A percentile compares a stretch with the other conserved stretches of the same genome.
phyloP scores from a whole-genome alignment of 2,329 filamentous ascomycete species.

The Emergomyces pasteurianus region DNA sequence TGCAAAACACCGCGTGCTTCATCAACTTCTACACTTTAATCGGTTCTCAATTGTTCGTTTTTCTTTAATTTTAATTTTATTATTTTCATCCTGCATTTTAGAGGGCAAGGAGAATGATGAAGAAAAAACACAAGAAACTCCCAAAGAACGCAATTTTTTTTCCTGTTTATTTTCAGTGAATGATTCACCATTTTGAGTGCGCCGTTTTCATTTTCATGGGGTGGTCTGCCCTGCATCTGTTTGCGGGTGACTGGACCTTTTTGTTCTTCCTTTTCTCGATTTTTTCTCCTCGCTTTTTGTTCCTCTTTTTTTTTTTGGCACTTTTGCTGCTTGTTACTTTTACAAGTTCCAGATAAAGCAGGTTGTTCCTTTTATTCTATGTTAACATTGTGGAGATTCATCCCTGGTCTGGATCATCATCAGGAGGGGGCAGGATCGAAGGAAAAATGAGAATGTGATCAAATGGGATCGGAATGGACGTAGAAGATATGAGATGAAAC shows the following conservation, averaged over 20 bases:
- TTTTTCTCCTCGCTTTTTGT: neutral
- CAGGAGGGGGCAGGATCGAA: too few relatives aligned
- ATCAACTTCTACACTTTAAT: neutral
- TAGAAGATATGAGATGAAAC: too few relatives aligned
- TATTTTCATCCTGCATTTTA: neutral
- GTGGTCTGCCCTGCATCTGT: neutral
- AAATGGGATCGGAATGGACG: too few relatives aligned
- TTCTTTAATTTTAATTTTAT: neutral
- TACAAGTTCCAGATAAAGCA: neutral
- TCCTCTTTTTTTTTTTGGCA: neutral
- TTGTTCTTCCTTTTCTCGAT: neutral
- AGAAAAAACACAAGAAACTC: too few relatives aligned
- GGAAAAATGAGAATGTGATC: too few relatives aligned
- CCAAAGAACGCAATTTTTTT: too few relatives aligned
- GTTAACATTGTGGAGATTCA: neutral
- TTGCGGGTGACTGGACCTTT: neutral
- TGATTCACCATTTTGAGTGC: too few relatives aligned
- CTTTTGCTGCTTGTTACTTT: neutral
- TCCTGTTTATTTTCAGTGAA: too few relatives aligned
- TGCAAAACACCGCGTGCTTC: neutral
- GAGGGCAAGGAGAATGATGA: neutral
- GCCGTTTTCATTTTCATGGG: too few relatives aligned
- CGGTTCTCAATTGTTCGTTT: neutral
- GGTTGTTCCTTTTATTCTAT: neutral
- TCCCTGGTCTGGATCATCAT: too few relatives aligned